These are phyloP conservation scores for Nicotiana knightiana DNA, from an alignment of 257 asterid species.

Conservation along the genomic window DNA sequence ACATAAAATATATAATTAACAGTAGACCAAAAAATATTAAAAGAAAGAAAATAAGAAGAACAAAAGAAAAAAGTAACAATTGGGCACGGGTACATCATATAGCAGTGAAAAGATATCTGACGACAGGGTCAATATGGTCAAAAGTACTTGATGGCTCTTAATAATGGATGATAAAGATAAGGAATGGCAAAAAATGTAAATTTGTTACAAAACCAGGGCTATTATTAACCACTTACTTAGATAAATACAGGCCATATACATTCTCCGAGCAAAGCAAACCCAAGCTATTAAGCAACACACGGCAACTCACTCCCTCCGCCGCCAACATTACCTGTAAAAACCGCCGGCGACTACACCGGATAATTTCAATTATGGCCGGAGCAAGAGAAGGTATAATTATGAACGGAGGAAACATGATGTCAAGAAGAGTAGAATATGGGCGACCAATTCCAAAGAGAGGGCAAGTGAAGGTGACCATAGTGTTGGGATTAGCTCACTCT, in stretches of 20 bases:
- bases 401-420: constrained; percentile 24
- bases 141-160: not conserved
- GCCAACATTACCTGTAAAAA: not conserved
- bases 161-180: not conserved
- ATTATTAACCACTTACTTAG: not conserved
- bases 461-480: constrained; percentile 20
- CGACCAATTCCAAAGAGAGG: constrained; percentile 25
- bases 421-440: not conserved
- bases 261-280: not conserved
- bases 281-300: not conserved
- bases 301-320: not conserved
- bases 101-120: not conserved
- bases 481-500: constrained; percentile 17
- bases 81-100: too few relatives aligned
- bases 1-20: too few relatives aligned
- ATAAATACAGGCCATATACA: not conserved
- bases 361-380: constrained; percentile 36
- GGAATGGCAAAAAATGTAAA: not conserved
- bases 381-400: constrained; percentile 21
- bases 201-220: not conserved
- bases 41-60: too few relatives aligned
- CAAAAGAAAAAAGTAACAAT: too few relatives aligned
- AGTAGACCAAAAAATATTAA: too few relatives aligned
- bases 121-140: not conserved
- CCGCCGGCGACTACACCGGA: not conserved